A percentile compares a stretch with the other conserved stretches of the same genome.
Evolutionary conservation across 805 yeast species (phyloP).

Genomic region (Yarrowia porcina): DNA sequence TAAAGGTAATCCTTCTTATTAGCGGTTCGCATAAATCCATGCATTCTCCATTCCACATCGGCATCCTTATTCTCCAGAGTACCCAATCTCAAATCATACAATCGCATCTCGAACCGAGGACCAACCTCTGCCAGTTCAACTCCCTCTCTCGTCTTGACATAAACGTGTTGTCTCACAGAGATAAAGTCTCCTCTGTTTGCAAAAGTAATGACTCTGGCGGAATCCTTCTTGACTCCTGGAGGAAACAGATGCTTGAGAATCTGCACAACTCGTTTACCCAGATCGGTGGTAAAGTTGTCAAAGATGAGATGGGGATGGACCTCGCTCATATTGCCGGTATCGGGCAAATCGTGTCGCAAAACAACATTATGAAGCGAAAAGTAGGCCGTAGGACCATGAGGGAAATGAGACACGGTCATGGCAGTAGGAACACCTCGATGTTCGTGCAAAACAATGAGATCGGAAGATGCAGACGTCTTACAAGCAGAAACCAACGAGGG

Average conservation of each 20-base stretch:
- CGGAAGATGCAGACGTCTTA: conserved; percentile 75
- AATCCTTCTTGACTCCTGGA: conserved; percentile 90
- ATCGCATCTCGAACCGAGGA: conserved; percentile 96
- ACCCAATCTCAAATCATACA: conserved; percentile 84
- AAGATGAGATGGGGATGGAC: conserved; percentile 91
- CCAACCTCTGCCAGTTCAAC: conserved; percentile 96
- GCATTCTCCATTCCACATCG: conserved; percentile 94
- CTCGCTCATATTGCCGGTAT: conserved; percentile 85
- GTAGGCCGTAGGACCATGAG: conserved; percentile 95
- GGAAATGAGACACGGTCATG: conserved; percentile 87
- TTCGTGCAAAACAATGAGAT: conserved; percentile 82
- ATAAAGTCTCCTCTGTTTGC: conserved; percentile 88
- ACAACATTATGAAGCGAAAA: conserved; percentile 94
- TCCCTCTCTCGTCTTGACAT: conserved; percentile 79
- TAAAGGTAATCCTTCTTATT: conserved; percentile 85
- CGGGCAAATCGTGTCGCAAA: conserved; percentile 83
- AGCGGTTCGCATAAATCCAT: conserved; percentile 92
- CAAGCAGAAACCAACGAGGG: conserved; percentile 83
- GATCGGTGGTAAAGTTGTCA: conserved; percentile 76
- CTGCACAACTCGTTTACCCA: conserved; percentile 79
- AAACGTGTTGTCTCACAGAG: conserved; percentile 92
- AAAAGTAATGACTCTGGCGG: conserved; percentile 89
- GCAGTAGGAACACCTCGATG: conserved; percentile 98
- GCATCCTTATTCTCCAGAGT: conserved; percentile 94
- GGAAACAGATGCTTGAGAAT: conserved; percentile 88